These are phyloP conservation scores for Solanum sejunctum DNA, from an alignment of 257 asterid genomes.

Conservation along the genomic window DNA sequence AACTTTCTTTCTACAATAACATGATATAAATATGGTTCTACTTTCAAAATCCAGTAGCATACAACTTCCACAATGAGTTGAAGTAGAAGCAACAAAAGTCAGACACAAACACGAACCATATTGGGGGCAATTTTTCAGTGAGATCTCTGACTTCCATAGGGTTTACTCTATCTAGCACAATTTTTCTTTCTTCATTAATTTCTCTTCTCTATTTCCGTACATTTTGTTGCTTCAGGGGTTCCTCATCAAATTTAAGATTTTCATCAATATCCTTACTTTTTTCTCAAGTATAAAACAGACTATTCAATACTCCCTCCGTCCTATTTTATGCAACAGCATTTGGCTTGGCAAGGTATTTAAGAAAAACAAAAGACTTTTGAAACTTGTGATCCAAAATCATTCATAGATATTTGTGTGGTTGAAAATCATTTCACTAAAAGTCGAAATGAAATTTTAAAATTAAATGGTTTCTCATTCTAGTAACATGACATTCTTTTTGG, in stretches of 20 bases:
- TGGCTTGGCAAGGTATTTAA: no score
- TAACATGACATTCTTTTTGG: no score
- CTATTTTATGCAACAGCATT: no score
- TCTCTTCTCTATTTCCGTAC: background rate
- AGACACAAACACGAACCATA: background rate
- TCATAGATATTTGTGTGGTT: no score
- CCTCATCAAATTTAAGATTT: background rate
- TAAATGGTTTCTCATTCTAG: no score
- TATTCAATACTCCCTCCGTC: background rate
- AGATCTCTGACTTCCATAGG: background rate
- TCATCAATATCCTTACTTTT: background rate
- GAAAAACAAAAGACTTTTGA: no score
- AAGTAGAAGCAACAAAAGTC: background rate
- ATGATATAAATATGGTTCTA: background rate
- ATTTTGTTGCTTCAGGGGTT: background rate
- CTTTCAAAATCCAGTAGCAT: background rate
- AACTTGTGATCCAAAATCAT: no score
- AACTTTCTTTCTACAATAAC: background rate
- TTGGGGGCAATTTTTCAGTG: background rate
- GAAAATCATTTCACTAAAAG: no score
- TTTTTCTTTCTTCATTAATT: background rate
- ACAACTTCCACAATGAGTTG: background rate
- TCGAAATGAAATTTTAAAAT: no score
- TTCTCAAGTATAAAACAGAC: background rate
- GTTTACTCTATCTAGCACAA: background rate